Evolutionary conservation across 306 rosid genomes (phyloP), one percentile per base, ranked within the genome.

Genomic region (Gynostemma pentaphyllum): DNA sequence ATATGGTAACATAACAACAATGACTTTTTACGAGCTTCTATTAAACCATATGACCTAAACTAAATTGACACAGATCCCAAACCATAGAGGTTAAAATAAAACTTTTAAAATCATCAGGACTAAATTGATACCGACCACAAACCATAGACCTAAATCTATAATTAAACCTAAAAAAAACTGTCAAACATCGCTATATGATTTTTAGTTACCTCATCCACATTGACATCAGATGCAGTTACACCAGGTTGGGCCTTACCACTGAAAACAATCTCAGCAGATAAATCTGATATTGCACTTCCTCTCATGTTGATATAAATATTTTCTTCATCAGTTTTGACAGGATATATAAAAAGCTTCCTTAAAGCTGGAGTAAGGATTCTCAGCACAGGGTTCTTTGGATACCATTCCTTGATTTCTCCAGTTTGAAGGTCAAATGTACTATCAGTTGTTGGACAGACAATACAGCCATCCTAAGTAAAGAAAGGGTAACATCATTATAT

Each of bases 161-260:
- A n/a, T n/a, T n/a, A n/a, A n/a, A n/a, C n/a, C n/a, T n/a, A n/a
- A n/a, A n/a, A n/a, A n/a, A n/a, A n/a, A n/a, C n/a, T n/a, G n/a
- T n/a, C n/a, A n/a, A n/a, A n/a, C n/a, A n/a, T n/a, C n/a, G n/a
- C n/a, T n/a, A n/a, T n/a, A n/a, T n/a, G n/a, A n/a, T n/a, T n/a
- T 37, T 37, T 37, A 69, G 75, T 54, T 77, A 85, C 97, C 96
- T 91, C 95, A 1, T 91, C 96, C 29, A 91, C 88, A 52, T 88
- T 88, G 80, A 91, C 96, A 78, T 91, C 83, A 1, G 78, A 13
- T 36, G 96, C 90, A 28, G 92, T 86, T 4, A 80, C 36, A 74
- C 96, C 98, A 1, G 98, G 98, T 72, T 91, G 96, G 72, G 96
- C 95, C 78, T 78, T 91, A 29, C 92, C 98, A 37, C 96, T 88